These are phyloP conservation scores for Thielaviopsis euricoi DNA, from an alignment of 2,329 filamentous ascomycete genomes.

Conservation along the genomic window DNA sequence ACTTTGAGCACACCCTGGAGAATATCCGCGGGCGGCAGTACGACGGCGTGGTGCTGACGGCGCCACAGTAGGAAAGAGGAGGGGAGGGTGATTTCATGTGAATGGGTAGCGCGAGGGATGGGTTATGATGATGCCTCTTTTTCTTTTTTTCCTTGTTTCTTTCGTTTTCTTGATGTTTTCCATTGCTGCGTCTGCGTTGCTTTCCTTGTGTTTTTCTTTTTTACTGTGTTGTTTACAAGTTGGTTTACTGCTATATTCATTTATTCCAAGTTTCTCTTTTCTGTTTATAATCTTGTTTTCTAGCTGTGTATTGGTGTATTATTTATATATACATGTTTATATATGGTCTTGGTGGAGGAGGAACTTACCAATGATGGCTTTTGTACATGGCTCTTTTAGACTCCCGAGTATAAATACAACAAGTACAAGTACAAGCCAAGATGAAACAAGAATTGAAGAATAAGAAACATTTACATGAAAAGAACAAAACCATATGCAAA, in stretches of 20 bases:
- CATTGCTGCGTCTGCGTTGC: background rate
- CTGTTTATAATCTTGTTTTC: background rate
- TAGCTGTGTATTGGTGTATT: background rate
- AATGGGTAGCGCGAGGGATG: background rate
- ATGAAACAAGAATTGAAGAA: no score
- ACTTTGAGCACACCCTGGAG: conserved; percentile 88
- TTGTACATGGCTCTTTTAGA: no score
- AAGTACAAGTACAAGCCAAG: no score
- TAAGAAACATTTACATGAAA: no score
- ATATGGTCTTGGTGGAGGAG: no score
- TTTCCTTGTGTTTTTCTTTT: background rate
- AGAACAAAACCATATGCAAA: no score
- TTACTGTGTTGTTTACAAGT: background rate
- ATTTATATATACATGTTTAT: background rate
- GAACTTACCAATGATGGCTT: no score
- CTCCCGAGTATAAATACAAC: no score
- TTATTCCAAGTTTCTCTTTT: background rate
- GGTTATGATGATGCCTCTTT: conserved; percentile 1
- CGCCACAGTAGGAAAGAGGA: conserved; percentile 22
- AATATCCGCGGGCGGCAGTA: conserved; percentile 87
- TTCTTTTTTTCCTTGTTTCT: conserved; percentile 2
- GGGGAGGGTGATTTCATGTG: background rate
- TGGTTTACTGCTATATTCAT: background rate
- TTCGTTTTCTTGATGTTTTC: background rate
- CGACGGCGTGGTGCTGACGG: conserved; percentile 67